Evolutionary conservation across 371 early-diverging fungal genomes (phyloP).

Genomic region (Circinella minor): DNA sequence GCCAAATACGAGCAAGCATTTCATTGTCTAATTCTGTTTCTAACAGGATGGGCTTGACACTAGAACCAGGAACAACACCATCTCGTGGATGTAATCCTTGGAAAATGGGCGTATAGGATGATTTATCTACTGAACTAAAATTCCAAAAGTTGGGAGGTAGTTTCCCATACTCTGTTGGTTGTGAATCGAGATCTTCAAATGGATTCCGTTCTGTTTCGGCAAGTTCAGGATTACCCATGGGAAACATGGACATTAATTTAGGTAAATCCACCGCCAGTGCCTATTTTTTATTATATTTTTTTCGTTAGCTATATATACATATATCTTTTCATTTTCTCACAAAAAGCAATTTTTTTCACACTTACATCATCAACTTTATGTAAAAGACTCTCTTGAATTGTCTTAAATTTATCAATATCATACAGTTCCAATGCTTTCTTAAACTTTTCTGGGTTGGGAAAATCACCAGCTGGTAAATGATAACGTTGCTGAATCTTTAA

Average conservation of each 20-base stretch:
- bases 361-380: conserved; percentile 58
- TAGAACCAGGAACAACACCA: conserved; percentile 62
- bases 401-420: conserved; percentile 80
- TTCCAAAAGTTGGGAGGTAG: conserved; percentile 52
- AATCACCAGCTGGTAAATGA: conserved; percentile 76
- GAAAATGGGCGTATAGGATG: conserved; percentile 21
- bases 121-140: conserved; percentile 53
- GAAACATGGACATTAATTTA: conserved; percentile 41
- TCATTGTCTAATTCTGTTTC: conserved; percentile 59
- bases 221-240: conserved; percentile 40
- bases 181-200: conserved; percentile 25
- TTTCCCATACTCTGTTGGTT: conserved; percentile 23
- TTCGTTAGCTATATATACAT: background rate
- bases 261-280: conserved; percentile 40
- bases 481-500: conserved; percentile 70
- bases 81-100: conserved; percentile 54
- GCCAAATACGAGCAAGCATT: conserved; percentile 68
- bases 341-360: background rate
- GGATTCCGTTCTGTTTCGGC: conserved; percentile 38
- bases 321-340: background rate
- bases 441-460: conserved; percentile 72
- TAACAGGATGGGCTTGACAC: conserved; percentile 59
- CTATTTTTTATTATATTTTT: too few species aligned
- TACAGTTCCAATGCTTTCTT: conserved; percentile 64
- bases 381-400: conserved; percentile 68